phyloP scores from a whole-genome alignment of 345 rosid genomes.

The Trapa bicornis region DNA sequence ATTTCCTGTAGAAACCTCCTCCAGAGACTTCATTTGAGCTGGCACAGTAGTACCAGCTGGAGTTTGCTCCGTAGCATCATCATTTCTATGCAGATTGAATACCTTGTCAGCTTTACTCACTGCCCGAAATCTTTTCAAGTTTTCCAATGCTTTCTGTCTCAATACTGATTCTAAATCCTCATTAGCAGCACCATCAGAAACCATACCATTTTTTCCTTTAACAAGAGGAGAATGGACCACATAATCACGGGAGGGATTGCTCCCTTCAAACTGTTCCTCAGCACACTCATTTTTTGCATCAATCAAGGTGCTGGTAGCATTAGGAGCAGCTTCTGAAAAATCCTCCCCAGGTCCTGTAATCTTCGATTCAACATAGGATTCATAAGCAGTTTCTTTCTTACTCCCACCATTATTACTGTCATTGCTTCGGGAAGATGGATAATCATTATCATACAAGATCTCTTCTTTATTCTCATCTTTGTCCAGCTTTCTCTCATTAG shows the following conservation, averaged over 20 bases:
- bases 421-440: conserved; percentile 41
- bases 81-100: conserved; percentile 11
- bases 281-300: conserved; percentile 2
- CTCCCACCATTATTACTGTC: conserved; percentile 30
- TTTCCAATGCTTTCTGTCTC: conserved; percentile 68
- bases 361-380: conserved; percentile 14
- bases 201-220: conserved; percentile 17
- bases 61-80: conserved; percentile 11
- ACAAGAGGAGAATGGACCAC: conserved; percentile 11
- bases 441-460: conserved; percentile 31
- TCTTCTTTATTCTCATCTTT: conserved; percentile 35
- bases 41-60: conserved; percentile 13
- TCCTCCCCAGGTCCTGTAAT: conserved; percentile 15
- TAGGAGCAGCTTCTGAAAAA: conserved; percentile 21
- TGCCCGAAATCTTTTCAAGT: conserved; percentile 51
- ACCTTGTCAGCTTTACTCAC: conserved; percentile 11
- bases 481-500: conserved; percentile 15
- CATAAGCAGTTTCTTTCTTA: conserved; percentile 18
- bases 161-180: conserved; percentile 54
- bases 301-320: conserved; percentile 7
- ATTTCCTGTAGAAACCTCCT: conserved; percentile 4
- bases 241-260: conserved; percentile 13
- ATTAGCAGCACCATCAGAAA: conserved; percentile 15
- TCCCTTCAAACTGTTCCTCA: conserved; percentile 5
- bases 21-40: conserved; percentile 11